Percentiles rank a stretch among this genome's conserved stretches.
These are phyloP conservation scores for Botrytis cinerea DNA, from an alignment of 2,329 filamentous ascomycete genomes.

Conservation along the genomic window DNA sequence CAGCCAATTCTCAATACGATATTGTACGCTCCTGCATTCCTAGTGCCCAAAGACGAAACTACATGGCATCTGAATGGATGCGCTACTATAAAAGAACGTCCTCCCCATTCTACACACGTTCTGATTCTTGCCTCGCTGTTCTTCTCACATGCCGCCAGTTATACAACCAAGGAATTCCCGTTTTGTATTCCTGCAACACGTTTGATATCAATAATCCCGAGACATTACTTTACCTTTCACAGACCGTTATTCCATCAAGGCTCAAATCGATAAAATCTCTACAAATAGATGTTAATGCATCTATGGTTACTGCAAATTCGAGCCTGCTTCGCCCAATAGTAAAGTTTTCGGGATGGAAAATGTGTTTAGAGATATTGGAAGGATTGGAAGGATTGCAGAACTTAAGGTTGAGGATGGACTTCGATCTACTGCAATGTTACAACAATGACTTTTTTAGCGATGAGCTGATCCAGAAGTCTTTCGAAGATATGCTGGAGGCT, in stretches of 20 bases:
- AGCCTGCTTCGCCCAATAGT: not conserved
- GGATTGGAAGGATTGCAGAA: not conserved
- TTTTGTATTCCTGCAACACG: conserved; percentile 12
- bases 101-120: not conserved
- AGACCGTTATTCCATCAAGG: conserved; percentile 5
- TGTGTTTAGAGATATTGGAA: not conserved
- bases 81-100: not conserved
- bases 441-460: not conserved
- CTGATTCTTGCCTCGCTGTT: conserved; percentile 9
- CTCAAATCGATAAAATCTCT: not conserved
- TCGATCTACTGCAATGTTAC: not conserved
- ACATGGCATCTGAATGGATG: not conserved
- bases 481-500: not conserved
- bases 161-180: conserved; percentile 9
- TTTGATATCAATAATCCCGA: conserved; percentile 10
- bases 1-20: not conserved
- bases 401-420: not conserved
- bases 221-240: conserved; percentile 8
- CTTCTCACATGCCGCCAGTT: conserved; percentile 13
- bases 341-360: not conserved
- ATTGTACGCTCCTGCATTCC: not conserved
- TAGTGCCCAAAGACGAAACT: not conserved
- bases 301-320: not conserved
- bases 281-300: conserved; percentile 12
- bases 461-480: not conserved